phyloP scores from a whole-genome alignment of 257 asterid genomes.

The Nicotiana otophora region DNA sequence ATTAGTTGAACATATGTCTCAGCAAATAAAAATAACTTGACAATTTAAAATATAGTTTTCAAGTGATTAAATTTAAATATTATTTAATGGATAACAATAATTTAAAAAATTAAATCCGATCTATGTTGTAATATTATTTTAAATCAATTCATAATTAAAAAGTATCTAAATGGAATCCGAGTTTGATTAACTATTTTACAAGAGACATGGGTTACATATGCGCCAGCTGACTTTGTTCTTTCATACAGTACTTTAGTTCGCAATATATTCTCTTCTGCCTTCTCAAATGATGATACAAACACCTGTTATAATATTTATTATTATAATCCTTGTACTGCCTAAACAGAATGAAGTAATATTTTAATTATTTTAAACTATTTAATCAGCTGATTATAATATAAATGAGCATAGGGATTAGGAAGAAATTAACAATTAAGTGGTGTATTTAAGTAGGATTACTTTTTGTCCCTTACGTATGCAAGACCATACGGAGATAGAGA shows the following conservation, averaged over 20 bases:
- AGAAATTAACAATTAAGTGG: background rate
- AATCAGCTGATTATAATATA: background rate
- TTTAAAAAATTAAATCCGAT: too few relatives aligned
- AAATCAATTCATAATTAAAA: too few relatives aligned
- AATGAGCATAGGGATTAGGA: background rate
- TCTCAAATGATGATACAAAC: background rate
- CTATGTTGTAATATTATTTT: too few relatives aligned
- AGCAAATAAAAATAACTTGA: too few relatives aligned
- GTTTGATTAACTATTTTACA: background rate
- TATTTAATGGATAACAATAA: too few relatives aligned
- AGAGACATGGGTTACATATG: background rate
- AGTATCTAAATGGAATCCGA: background rate
- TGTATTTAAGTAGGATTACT: background rate
- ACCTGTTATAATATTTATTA: background rate
- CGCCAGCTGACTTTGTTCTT: background rate
- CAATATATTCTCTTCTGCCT: background rate
- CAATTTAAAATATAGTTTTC: too few relatives aligned
- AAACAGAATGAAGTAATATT: background rate
- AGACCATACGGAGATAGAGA: background rate
- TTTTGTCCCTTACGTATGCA: background rate
- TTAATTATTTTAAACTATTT: background rate
- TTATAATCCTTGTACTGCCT: background rate
- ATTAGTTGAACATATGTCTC: background rate
- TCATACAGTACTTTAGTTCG: background rate
- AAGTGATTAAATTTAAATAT: too few relatives aligned